These are phyloP conservation scores for Venturia oleaginea DNA, from an alignment of 2,329 filamentous ascomycete species.

Conservation along the genomic window DNA sequence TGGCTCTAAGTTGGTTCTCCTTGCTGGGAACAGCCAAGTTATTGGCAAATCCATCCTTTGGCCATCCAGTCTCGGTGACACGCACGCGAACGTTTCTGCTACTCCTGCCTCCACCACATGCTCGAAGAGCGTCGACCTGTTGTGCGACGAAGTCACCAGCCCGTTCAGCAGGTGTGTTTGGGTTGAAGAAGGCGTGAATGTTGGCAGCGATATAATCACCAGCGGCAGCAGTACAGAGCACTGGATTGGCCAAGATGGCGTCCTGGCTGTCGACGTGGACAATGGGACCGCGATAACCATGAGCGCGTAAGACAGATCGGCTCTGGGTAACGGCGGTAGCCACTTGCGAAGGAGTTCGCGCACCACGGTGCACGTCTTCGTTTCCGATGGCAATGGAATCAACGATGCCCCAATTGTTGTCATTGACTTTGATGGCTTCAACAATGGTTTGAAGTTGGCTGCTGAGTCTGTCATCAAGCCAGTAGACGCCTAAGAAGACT, in stretches of 20 bases:
- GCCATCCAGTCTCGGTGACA: slow-evolving; percentile 82
- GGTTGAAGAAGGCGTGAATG: slow-evolving; percentile 76
- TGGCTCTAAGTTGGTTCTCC: slow-evolving; percentile 57
- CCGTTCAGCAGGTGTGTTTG: slow-evolving; percentile 46
- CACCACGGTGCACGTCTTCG: slow-evolving; percentile 63
- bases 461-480: slow-evolving; percentile 44
- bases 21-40: slow-evolving; percentile 57
- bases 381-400: slow-evolving; percentile 72
- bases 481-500: slow-evolving; percentile 67
- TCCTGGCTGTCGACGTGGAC: slow-evolving; percentile 74
- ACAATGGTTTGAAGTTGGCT: slow-evolving; percentile 54
- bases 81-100: slow-evolving; percentile 49
- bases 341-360: slow-evolving; percentile 43
- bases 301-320: slow-evolving; percentile 46
- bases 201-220: slow-evolving; percentile 78
- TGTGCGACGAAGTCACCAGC: slow-evolving; percentile 59
- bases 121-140: slow-evolving; percentile 41
- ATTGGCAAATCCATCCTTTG: slow-evolving; percentile 57
- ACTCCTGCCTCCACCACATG: slow-evolving; percentile 18
- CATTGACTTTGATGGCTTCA: slow-evolving; percentile 38
- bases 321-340: slow-evolving; percentile 49
- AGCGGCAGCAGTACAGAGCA: slow-evolving; percentile 50
- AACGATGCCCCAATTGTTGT: slow-evolving; percentile 57
- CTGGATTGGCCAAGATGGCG: slow-evolving; percentile 55
- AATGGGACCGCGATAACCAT: slow-evolving; percentile 63